Evolutionary conservation across 352 stramenopile species (phyloP), one percentile per base, ranked within the genome.

Genomic region (Thraustotheca clavata): DNA sequence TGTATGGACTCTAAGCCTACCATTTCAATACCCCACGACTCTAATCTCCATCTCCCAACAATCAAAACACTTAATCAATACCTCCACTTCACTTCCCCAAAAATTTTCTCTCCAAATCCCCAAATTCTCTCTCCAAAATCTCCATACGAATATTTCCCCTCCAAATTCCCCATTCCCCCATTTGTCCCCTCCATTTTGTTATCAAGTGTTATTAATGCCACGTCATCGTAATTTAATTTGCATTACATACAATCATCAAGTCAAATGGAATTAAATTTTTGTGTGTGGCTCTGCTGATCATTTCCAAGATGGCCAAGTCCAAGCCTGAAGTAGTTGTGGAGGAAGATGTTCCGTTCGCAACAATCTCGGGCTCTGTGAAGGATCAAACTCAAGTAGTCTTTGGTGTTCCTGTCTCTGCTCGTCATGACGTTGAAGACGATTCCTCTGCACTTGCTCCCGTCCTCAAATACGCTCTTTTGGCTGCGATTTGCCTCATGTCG

Each of bases 401-500:
- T 33, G 55, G 55, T 22, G 27, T 62, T 26, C 34, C 36, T 11
- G 35, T 39, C 14, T 54, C 29, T n/a, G 27, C 52, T 22, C 33
- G 22, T 3, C 38, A 52, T 8, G 80, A 91, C 60, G 65, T 76
- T 14, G 83, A 91, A 41, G 84, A 96, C 63, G 83, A 94, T 20
- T 59, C 76, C 32, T 89, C 73, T 32, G 79, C 77, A 47, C 63
- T 96, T 26, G 83, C 77, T 39, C 80, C 85, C 3, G 76, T 94
- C 22, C 76, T 89, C 62, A 95, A 96, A 70, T 96, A 88, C 72
- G 84, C 73, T 9, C 96, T 97, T 57, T 67, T 97, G 20, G 86
- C 79, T 63, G 85, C 96, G 73, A 97, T 97, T 71, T 97, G 88
- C 70, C 72, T 95, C 69, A 87, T 96, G 72, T 90, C 89, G 27